Conservation (phyloP, 129 eudicot species). For the Smallanthus sonchifolius region DNA sequence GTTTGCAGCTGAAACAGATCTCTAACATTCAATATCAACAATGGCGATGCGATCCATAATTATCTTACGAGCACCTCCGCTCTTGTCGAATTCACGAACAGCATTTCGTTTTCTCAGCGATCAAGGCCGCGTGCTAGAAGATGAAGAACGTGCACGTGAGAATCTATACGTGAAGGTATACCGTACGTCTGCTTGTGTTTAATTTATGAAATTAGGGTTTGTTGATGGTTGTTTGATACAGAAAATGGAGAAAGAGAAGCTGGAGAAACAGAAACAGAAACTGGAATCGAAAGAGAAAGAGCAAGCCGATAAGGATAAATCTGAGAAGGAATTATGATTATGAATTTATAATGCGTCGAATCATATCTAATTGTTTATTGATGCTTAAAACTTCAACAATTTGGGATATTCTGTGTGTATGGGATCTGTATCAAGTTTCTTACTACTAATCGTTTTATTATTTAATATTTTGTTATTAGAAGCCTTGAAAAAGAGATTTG, state of each 20-base stretch:
- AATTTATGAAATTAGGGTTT: not conserved
- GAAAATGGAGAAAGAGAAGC: conserved; percentile 82
- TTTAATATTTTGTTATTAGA: conserved; percentile 27
- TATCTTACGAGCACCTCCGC: conserved; percentile 30
- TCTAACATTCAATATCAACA: not conserved
- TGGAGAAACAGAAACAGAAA: conserved; percentile 68
- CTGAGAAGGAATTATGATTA: conserved; percentile 44
- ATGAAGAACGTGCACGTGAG: conserved; percentile 76
- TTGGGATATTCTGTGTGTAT: not conserved
- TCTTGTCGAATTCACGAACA: conserved; percentile 26
- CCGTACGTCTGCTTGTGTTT: not conserved
- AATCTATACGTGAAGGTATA: conserved; percentile 61
- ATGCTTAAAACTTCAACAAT: no score
- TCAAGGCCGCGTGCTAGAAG: conserved; percentile 56
- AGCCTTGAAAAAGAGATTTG: conserved; percentile 26
- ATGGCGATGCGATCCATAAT: conserved; percentile 58
- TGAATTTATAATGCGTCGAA: not conserved
- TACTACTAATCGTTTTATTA: not conserved
- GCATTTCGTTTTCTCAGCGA: conserved; percentile 53
- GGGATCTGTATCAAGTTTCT: not conserved
- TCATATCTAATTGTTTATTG: not conserved
- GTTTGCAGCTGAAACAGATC: conserved; percentile 8
- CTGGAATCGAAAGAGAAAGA: conserved; percentile 61
- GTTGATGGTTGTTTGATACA: conserved; percentile 2
- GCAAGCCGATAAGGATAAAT: conserved; percentile 51